A percentile compares a stretch with the other conserved stretches of the same genome.
Conservation (phyloP, 129 eudicot genomes). For the Tanacetum coccineum region DNA sequence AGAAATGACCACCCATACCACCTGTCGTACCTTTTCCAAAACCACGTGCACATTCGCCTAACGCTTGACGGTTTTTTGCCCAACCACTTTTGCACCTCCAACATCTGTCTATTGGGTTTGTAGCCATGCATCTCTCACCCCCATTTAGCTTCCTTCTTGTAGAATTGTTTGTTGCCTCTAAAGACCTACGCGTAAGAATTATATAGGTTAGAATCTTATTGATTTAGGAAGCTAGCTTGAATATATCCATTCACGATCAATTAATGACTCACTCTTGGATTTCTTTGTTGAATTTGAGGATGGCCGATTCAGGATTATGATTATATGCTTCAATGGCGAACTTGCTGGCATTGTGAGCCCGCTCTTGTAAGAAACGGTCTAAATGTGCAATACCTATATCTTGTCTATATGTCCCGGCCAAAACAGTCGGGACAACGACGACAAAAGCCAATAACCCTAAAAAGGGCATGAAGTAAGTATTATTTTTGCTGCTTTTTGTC, state of each 20-base stretch:
- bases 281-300: constrained; percentile 34
- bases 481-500: background rate
- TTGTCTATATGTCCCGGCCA: constrained; percentile 23
- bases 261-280: constrained; percentile 33
- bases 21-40: constrained; percentile 58
- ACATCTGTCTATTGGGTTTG: constrained; percentile 69
- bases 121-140: constrained; percentile 41
- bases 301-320: constrained; percentile 38
- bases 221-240: background rate
- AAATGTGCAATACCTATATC: constrained; percentile 3
- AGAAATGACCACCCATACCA: constrained; percentile 49
- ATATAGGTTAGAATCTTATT: background rate
- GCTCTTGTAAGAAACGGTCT: constrained; percentile 34
- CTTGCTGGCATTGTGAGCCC: constrained; percentile 32
- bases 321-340: constrained; percentile 28
- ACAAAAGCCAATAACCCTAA: constrained; percentile 31
- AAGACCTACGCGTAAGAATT: background rate
- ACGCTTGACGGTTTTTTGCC: constrained; percentile 47
- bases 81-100: constrained; percentile 65
- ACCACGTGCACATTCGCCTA: constrained; percentile 61
- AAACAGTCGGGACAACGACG: constrained; percentile 17
- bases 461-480: constrained; percentile 6
- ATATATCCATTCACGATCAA: background rate
- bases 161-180: constrained; percentile 15
- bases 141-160: constrained; percentile 45